Percentiles rank a stretch among this genome's conserved stretches.
These are phyloP conservation scores for Lachancea thermotolerans DNA, from an alignment of 805 yeast species.

Conservation along the genomic window DNA sequence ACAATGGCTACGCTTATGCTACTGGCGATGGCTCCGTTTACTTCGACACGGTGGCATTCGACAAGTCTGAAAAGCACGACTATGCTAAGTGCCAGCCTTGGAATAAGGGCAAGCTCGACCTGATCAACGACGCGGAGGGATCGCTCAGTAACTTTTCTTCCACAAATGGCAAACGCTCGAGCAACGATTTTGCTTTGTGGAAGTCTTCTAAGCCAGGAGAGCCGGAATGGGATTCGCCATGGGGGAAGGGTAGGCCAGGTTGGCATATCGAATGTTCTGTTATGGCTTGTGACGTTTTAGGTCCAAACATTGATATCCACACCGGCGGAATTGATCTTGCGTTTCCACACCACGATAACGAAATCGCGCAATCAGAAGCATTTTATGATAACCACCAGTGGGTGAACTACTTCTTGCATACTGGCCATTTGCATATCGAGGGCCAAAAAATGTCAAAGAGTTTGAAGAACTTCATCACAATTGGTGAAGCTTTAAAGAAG, in stretches of 20 bases:
- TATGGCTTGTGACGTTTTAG: constrained; percentile 89
- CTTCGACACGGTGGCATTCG: constrained; percentile 83
- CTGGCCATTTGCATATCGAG: constrained; percentile 96
- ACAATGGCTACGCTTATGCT: constrained; percentile 76
- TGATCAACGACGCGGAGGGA: constrained; percentile 94
- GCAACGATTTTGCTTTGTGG: constrained; percentile 95
- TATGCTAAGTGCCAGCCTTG: constrained; percentile 98
- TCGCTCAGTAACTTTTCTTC: constrained; percentile 45
- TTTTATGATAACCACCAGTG: constrained; percentile 84
- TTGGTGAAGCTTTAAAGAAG: constrained; percentile 73
- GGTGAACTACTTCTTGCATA: constrained; percentile 94
- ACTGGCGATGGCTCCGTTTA: constrained; percentile 92
- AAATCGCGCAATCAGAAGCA: constrained; percentile 95
- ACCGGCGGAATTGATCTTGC: constrained; percentile 97
- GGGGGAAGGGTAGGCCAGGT: constrained; percentile 98
- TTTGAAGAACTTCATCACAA: constrained; percentile 89
- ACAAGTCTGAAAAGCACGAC: constrained; percentile 59
- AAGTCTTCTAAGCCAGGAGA: constrained; percentile 95
- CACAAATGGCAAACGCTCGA: constrained; percentile 55
- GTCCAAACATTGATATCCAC: constrained; percentile 83
- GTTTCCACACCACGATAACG: constrained; percentile 98
- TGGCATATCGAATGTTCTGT: constrained; percentile 99
- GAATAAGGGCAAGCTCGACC: constrained; percentile 83
- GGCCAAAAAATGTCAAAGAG: constrained; percentile 98
- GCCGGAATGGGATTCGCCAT: constrained; percentile 90